Evolutionary conservation across 2,329 filamentous ascomycete genomes (phyloP).

Genomic region (Aureobasidium zeae): DNA sequence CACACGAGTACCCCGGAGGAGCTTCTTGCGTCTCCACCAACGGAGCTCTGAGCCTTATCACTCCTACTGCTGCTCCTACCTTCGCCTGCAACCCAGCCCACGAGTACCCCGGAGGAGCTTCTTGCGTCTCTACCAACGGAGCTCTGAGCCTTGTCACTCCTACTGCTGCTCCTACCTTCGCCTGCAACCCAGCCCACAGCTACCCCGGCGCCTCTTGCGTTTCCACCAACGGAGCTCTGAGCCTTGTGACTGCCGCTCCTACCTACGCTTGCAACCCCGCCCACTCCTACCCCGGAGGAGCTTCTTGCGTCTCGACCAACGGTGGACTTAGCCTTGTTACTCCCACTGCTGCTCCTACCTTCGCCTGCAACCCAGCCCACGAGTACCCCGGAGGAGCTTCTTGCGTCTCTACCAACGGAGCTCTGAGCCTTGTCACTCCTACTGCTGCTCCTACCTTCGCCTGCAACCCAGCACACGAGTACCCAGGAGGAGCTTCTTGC

Average conservation of each 20-base stretch:
- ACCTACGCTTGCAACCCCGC: constrained; percentile 4
- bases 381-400: neutral
- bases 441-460: neutral
- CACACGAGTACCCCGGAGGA: constrained; percentile 2
- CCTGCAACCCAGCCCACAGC: constrained; percentile 1
- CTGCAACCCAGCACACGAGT: constrained; percentile 10
- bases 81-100: constrained; percentile 11
- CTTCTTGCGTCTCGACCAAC: constrained; percentile 1
- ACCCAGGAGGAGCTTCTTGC: neutral
- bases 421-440: constrained; percentile 19
- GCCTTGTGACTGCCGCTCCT: neutral
- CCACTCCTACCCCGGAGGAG: neutral
- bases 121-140: constrained; percentile 5
- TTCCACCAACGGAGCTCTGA: constrained; percentile 4
- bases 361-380: constrained; percentile 10
- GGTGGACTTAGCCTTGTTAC: constrained; percentile 4
- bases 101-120: neutral
- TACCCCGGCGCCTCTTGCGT: constrained; percentile 4
- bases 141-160: constrained; percentile 5
- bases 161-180: neutral
- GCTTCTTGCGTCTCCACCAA: neutral
- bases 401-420: constrained; percentile 14
- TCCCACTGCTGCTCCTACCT: constrained; percentile 5
- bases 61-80: constrained; percentile 2
- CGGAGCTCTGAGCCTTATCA: constrained; percentile 6